phyloP scores from a whole-genome alignment of 1,284 basidiomycete species.

The Ustilago curta region DNA sequence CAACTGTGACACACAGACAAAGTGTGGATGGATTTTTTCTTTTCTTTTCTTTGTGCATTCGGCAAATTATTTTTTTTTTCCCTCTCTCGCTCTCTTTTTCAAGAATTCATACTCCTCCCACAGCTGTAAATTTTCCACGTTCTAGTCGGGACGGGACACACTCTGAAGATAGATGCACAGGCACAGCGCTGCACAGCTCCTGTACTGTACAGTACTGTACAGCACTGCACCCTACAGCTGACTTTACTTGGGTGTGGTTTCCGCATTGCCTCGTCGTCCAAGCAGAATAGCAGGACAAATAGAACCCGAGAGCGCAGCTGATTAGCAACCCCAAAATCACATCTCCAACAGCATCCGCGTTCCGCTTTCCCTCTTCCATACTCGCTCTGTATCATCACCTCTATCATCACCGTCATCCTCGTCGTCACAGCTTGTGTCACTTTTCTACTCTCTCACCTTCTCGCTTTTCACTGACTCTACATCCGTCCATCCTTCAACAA shows the following conservation, averaged over 20 bases:
- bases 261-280: conserved; percentile 9
- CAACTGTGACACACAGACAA: conserved; percentile 11
- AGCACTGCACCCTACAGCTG: too few relatives aligned
- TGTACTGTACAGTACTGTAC: too few relatives aligned
- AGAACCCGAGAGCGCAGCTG: background rate
- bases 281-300: background rate
- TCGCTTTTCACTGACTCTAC: background rate
- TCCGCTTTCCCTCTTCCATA: conserved; percentile 22
- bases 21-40: background rate
- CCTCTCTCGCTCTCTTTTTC: background rate
- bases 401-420: conserved; percentile 21
- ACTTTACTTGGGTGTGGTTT: background rate
- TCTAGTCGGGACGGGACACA: conserved; percentile 1
- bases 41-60: conserved; percentile 7
- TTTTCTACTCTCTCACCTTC: background rate
- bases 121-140: background rate
- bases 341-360: conserved; percentile 1
- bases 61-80: conserved; percentile 22
- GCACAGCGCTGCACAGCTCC: conserved; percentile 3
- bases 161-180: background rate
- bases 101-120: conserved; percentile 6
- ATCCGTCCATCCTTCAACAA: background rate
- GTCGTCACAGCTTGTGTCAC: background rate
- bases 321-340: conserved; percentile 6
- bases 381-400: conserved; percentile 39